These are phyloP conservation scores for Peribolospora kevripleyi DNA, from an alignment of 768 basidiomycete genomes.

Conservation along the genomic window DNA sequence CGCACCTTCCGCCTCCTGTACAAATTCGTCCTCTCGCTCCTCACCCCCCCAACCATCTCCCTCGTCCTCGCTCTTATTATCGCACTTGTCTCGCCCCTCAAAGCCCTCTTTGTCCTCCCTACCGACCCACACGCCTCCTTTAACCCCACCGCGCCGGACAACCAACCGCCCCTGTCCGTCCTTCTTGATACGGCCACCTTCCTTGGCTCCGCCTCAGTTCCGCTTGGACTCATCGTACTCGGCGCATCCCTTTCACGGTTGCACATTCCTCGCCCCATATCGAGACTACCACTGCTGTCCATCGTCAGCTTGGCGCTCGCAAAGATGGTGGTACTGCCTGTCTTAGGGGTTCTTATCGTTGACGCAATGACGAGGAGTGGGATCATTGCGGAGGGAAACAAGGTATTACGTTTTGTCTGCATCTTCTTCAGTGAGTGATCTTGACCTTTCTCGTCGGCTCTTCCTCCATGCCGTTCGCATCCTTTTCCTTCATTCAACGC, in stretches of 20 bases:
- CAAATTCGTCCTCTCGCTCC: conserved; percentile 21
- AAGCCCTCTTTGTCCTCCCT: conserved; percentile 34
- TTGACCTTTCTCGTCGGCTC: not conserved
- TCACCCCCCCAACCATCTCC: conserved; percentile 30
- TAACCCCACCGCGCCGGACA: conserved; percentile 36
- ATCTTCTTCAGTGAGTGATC: conserved; percentile 26
- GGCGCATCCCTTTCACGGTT: conserved; percentile 40
- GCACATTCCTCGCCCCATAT: conserved; percentile 24
- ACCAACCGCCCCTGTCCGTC: conserved; percentile 40
- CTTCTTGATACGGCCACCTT: conserved; percentile 34
- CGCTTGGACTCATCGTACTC: conserved; percentile 36
- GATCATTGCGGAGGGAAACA: conserved; percentile 29
- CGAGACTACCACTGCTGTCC: conserved; percentile 27
- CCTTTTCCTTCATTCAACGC: not conserved
- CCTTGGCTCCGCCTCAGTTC: conserved; percentile 38
- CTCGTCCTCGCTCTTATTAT: conserved; percentile 34
- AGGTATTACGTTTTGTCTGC: conserved; percentile 40
- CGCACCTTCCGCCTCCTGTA: too few species aligned
- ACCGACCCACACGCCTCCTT: conserved; percentile 17
- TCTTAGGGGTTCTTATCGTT: conserved; percentile 37
- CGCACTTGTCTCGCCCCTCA: conserved; percentile 33
- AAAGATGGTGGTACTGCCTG: conserved; percentile 34
- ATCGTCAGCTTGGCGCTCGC: conserved; percentile 31
- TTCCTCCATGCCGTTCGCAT: not conserved
- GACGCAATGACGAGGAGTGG: conserved; percentile 27